phyloP scores from a whole-genome alignment of 176 grass and related monocot genomes.

The Oryza rufipogon region DNA sequence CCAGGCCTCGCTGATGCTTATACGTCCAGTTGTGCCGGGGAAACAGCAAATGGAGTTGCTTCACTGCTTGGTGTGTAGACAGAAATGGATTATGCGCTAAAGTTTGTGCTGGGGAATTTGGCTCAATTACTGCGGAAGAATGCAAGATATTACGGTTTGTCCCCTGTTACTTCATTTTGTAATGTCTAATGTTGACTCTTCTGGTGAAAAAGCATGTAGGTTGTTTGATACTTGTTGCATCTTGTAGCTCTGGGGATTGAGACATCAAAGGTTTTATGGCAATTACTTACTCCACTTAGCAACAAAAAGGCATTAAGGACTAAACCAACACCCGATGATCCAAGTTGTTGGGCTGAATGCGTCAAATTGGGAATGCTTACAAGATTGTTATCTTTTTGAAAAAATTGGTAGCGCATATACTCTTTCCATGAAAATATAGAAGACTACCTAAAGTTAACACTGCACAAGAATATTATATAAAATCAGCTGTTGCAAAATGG shows the following conservation, averaged over 20 bases:
- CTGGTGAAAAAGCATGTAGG: neutral
- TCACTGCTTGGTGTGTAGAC: neutral
- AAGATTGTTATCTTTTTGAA: neutral
- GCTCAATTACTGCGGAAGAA: neutral
- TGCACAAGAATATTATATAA: neutral
- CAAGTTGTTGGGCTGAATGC: neutral
- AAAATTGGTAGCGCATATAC: neutral
- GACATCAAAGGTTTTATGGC: neutral
- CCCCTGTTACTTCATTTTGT: neutral
- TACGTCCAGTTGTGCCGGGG: slow-evolving; percentile 11
- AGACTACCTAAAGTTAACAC: neutral
- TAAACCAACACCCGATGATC: neutral
- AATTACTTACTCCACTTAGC: neutral
- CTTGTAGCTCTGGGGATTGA: neutral
- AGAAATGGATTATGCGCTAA: neutral
- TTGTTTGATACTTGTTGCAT: neutral
- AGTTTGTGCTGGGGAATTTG: neutral
- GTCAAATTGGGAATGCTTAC: neutral
- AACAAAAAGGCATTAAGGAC: neutral
- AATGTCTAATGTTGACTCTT: neutral
- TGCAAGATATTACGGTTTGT: neutral
- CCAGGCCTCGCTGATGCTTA: slow-evolving; percentile 24
- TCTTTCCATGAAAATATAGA: neutral
- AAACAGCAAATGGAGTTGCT: neutral
- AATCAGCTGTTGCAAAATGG: neutral